phyloP scores from a whole-genome alignment of 129 eudicot genomes.

The Helianthus annuus region HanXRQr2.0-SUNRISE NC_035440.2:68611779-68612278 shows the following conservation, averaged over 20 bases:
- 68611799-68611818: slow-evolving; percentile 5
- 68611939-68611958: slow-evolving; percentile 93
- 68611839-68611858: not conserved
- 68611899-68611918: slow-evolving; percentile 86
- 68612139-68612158: slow-evolving; percentile 9
- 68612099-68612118: slow-evolving; percentile 12
- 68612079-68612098: not conserved
- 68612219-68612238: slow-evolving; percentile 87
- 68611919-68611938: slow-evolving; percentile 82
- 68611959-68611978: slow-evolving; percentile 93
- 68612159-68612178: slow-evolving; percentile 54
- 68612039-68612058: slow-evolving; percentile 5
- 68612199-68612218: slow-evolving; percentile 77
- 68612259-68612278: not conserved
- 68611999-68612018: slow-evolving; percentile 89
- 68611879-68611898: slow-evolving; percentile 9
- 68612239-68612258: slow-evolving; percentile 12
- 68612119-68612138: slow-evolving; percentile 20
- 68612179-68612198: slow-evolving; percentile 84
- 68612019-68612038: not conserved
- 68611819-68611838: not conserved
- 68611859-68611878: not conserved
- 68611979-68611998: slow-evolving; percentile 82
- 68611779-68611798: not conserved
- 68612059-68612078: slow-evolving; percentile 15